Conservation (phyloP, 1,284 basidiomycete species). For the Austroboletus novae-zelandiae region DNA sequence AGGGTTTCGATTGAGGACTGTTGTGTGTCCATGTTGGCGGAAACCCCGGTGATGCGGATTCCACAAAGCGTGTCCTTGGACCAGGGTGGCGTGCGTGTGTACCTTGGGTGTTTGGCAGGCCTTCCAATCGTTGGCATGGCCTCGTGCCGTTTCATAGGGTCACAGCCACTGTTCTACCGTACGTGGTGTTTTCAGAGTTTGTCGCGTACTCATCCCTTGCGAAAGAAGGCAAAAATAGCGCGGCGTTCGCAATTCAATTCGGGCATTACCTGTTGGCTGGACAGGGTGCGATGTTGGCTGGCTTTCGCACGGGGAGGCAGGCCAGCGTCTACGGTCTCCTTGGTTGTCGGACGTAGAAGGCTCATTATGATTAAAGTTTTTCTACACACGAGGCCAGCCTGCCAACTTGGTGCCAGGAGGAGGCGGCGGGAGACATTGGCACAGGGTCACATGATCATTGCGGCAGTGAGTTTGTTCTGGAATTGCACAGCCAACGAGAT, state of each 20-base stretch:
- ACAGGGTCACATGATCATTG: neutral
- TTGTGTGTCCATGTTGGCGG: conserved; percentile 3
- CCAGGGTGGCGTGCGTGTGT: conserved; percentile 15
- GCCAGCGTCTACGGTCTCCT: conserved; percentile 19
- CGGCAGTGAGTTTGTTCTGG: neutral
- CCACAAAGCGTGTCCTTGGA: neutral
- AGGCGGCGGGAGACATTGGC: neutral
- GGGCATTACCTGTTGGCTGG: too few relatives aligned
- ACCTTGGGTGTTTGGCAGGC: conserved; percentile 20
- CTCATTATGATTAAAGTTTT: neutral
- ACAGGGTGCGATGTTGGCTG: neutral
- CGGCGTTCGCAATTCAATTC: too few relatives aligned
- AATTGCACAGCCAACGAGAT: neutral
- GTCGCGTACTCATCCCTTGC: too few relatives aligned
- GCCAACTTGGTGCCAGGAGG: neutral
- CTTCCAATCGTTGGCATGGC: conserved; percentile 9
- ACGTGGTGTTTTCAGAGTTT: neutral
- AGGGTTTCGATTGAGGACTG: neutral
- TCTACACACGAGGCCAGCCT: conserved; percentile 1
- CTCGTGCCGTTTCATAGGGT: conserved; percentile 24
- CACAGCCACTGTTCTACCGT: conserved; percentile 21
- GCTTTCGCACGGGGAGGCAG: neutral
- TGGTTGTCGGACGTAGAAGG: conserved; percentile 12
- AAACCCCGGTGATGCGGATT: neutral
- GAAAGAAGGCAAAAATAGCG: too few relatives aligned